Evolutionary conservation across 2,329 filamentous ascomycete genomes (phyloP).

Genomic region (Triangularia verruculosa): DNA sequence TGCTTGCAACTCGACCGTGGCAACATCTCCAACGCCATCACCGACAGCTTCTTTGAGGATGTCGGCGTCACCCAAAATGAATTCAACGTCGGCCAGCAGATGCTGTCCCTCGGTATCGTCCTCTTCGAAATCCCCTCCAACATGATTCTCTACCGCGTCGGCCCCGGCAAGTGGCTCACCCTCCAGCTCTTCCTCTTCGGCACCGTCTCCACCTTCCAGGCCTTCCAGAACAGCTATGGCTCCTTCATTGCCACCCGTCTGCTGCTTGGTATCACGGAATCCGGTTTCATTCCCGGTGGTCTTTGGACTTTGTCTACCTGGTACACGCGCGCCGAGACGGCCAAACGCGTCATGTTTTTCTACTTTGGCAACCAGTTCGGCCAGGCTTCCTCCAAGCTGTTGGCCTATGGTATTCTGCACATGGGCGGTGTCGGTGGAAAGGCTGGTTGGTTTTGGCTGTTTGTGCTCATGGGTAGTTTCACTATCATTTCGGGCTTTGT

Average conservation of each 20-base stretch:
- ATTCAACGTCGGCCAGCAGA: conserved; percentile 45
- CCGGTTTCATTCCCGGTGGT: conserved; percentile 53
- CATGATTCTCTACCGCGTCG: conserved; percentile 45
- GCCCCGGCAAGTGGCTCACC: conserved; percentile 52
- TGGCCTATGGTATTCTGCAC: conserved; percentile 48
- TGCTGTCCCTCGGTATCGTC: conserved; percentile 47
- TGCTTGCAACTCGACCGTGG: conserved; percentile 41
- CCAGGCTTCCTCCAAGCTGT: conserved; percentile 39
- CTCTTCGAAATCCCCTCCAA: conserved; percentile 46
- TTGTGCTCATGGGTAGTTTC: conserved; percentile 51
- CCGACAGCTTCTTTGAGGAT: conserved; percentile 27
- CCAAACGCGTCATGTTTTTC: conserved; percentile 52
- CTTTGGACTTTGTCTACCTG: conserved; percentile 52
- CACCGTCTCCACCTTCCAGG: conserved; percentile 52
- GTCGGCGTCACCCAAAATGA: conserved; percentile 42
- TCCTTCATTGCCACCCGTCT: conserved; percentile 50
- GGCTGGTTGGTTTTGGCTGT: conserved; percentile 58
- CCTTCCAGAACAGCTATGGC: conserved; percentile 46
- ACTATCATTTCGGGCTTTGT: conserved; percentile 45
- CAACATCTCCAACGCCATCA: conserved; percentile 34
- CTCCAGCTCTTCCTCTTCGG: conserved; percentile 53
- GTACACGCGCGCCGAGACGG: conserved; percentile 52
- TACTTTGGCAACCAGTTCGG: conserved; percentile 56
- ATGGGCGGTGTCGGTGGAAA: conserved; percentile 47
- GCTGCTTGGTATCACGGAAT: conserved; percentile 51